phyloP scores from a whole-genome alignment of 768 basidiomycete genomes.

The Trametes sanguinea region DNA sequence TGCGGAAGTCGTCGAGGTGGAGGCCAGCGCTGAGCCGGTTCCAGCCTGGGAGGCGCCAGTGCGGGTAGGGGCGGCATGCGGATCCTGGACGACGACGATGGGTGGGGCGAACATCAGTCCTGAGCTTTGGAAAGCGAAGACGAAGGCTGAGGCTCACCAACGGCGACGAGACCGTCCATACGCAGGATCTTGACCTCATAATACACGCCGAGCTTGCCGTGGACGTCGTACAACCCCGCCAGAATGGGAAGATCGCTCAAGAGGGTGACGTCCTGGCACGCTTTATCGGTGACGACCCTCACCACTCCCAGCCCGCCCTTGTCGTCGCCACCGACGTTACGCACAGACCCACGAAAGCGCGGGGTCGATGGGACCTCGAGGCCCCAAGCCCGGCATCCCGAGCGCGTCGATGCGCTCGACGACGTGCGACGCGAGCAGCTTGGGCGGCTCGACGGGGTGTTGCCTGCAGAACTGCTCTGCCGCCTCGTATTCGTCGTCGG shows the following conservation, averaged over 20 bases:
- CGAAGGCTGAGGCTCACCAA: slow-evolving; percentile 44
- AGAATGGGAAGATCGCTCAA: slow-evolving; percentile 62
- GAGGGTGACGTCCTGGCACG: slow-evolving; percentile 54
- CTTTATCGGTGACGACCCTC: slow-evolving; percentile 42
- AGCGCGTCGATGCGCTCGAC: slow-evolving; percentile 51
- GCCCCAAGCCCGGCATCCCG: slow-evolving; percentile 57
- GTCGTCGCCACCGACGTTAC: slow-evolving; percentile 29
- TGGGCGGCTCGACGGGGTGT: slow-evolving; percentile 43
- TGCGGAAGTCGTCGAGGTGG: slow-evolving; percentile 71
- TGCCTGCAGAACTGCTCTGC: slow-evolving; percentile 53
- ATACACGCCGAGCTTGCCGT: slow-evolving; percentile 58
- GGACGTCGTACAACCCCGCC: slow-evolving; percentile 59
- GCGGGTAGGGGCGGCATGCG: slow-evolving; percentile 64
- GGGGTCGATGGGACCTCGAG: slow-evolving; percentile 42
- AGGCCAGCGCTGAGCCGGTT: slow-evolving; percentile 64
- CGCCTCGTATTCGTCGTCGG: slow-evolving; percentile 52
- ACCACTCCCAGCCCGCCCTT: slow-evolving; percentile 38
- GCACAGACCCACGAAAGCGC: slow-evolving; percentile 50
- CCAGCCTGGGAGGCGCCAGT: slow-evolving; percentile 71
- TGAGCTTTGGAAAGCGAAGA: not conserved
- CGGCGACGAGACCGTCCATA: slow-evolving; percentile 61
- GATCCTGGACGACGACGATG: slow-evolving; percentile 45
- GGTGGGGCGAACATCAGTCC: not conserved
- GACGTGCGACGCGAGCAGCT: slow-evolving; percentile 51
- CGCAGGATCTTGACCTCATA: slow-evolving; percentile 58